Evolutionary conservation across 306 rosid genomes (phyloP).

Genomic region (Argentina anserina): DNA sequence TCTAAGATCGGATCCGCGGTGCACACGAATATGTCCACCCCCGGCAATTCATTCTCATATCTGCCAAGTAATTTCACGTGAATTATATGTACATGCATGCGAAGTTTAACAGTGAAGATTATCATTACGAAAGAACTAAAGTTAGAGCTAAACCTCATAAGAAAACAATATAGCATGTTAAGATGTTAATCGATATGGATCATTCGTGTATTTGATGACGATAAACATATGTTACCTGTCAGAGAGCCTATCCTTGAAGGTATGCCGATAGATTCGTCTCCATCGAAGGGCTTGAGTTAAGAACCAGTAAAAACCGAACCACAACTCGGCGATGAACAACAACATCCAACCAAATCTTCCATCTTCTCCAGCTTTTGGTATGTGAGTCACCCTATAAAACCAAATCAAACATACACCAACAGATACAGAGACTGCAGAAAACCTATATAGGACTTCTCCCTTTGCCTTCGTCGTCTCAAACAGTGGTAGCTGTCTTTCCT

Average conservation of each 20-base stretch:
- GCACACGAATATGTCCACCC: constrained; percentile 44
- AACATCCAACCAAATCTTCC: constrained; percentile 49
- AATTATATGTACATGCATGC: neutral
- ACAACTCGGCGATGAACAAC: constrained; percentile 52
- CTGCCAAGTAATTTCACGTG: constrained; percentile 25
- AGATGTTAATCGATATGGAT: neutral
- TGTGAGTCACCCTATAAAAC: constrained; percentile 42
- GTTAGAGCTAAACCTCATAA: neutral
- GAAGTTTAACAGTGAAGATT: neutral
- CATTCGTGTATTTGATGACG: too few species aligned
- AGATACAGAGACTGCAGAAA: constrained; percentile 40
- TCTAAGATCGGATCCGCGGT: constrained; percentile 40
- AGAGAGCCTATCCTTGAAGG: constrained; percentile 50
- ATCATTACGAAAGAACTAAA: neutral
- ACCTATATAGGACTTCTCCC: constrained; percentile 31
- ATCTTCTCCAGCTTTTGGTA: constrained; percentile 19
- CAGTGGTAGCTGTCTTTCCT: constrained; percentile 29
- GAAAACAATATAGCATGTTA: neutral
- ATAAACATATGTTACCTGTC: constrained; percentile 36
- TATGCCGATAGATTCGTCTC: constrained; percentile 39
- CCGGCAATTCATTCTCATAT: constrained; percentile 31
- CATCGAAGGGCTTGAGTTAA: constrained; percentile 53
- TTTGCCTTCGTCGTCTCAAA: constrained; percentile 45
- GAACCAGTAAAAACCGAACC: constrained; percentile 71
- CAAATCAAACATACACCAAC: constrained; percentile 46